A percentile compares a stretch with the other conserved stretches of the same genome.
These are phyloP conservation scores for Artemisia tridentata DNA, from an alignment of 129 eudicot genomes.

Conservation along the genomic window DNA sequence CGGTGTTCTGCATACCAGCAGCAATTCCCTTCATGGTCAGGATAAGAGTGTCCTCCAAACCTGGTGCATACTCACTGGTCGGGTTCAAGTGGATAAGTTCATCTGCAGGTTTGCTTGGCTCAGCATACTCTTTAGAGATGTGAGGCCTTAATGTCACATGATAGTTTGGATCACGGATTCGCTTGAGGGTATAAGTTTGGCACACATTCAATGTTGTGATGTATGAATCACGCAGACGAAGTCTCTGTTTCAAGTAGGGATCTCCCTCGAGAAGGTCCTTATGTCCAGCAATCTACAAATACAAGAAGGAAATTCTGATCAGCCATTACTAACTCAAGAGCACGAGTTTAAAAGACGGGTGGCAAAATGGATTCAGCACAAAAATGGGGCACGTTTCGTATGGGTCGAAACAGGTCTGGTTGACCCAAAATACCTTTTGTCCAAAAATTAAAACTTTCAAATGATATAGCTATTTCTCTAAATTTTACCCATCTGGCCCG, in stretches of 20 bases:
- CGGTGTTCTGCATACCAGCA: conserved; percentile 99
- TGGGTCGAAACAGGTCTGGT: not conserved
- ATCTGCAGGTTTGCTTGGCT: conserved; percentile 69
- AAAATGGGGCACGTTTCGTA: not conserved
- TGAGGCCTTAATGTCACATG: conserved; percentile 73
- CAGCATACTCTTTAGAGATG: conserved; percentile 73
- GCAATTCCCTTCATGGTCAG: conserved; percentile 99
- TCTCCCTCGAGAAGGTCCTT: conserved; percentile 88
- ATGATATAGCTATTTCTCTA: not conserved
- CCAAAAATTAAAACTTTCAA: not conserved
- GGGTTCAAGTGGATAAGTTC: conserved; percentile 84
- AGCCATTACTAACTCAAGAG: not conserved
- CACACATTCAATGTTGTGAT: conserved; percentile 82
- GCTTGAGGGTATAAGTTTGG: conserved; percentile 83
- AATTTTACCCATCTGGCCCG: not conserved
- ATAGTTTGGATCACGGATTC: conserved; percentile 85
- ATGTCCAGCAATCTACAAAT: conserved; percentile 84
- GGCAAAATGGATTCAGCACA: not conserved
- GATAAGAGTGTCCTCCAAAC: conserved; percentile 95
- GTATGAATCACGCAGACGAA: conserved; percentile 80
- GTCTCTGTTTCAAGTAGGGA: conserved; percentile 88
- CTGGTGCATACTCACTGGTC: conserved; percentile 95
- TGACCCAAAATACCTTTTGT: not conserved
- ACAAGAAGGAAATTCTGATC: not conserved
- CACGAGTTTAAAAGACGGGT: not conserved